Percentiles rank a stretch among this genome's conserved stretches.
phyloP scores from a whole-genome alignment of 257 asterid genomes.

The Avicennia marina region DNA sequence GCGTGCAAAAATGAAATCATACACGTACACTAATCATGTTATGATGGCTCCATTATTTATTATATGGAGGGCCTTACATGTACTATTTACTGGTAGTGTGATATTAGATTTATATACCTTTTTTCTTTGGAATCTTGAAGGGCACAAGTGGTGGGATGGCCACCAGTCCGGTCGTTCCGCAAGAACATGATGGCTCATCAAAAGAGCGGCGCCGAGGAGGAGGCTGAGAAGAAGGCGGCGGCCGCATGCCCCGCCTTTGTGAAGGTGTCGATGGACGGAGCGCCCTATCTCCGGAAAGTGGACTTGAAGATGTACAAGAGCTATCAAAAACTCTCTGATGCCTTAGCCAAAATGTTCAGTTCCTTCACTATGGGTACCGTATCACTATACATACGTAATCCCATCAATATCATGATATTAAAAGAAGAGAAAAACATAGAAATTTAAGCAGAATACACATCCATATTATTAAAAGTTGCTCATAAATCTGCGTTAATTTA shows the following conservation, averaged over 20 bases:
- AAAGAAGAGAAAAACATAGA: too few relatives aligned
- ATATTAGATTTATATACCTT: too few relatives aligned
- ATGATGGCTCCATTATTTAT: too few relatives aligned
- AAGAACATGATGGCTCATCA: constrained; percentile 59
- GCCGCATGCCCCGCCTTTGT: constrained; percentile 28
- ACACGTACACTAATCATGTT: too few relatives aligned
- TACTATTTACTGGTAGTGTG: too few relatives aligned
- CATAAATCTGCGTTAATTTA: neutral
- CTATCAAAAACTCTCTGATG: constrained; percentile 41
- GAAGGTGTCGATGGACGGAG: constrained; percentile 59
- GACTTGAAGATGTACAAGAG: constrained; percentile 39
- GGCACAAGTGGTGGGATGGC: constrained; percentile 97
- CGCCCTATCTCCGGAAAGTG: constrained; percentile 49
- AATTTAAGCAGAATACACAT: too few relatives aligned
- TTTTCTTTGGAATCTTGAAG: constrained; percentile 16
- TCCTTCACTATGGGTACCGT: constrained; percentile 43
- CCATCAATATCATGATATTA: too few relatives aligned
- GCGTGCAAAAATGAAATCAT: too few relatives aligned
- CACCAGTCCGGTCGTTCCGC: constrained; percentile 78
- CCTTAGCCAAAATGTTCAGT: constrained; percentile 55
- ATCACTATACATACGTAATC: too few relatives aligned
- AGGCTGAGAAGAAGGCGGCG: constrained; percentile 27
- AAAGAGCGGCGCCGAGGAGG: constrained; percentile 27
- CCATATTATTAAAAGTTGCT: too few relatives aligned
- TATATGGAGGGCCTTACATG: too few relatives aligned